Base-by-base conservation (phyloP, 2,329 filamentous ascomycete species). In the Neobulgaria alba region DNA sequence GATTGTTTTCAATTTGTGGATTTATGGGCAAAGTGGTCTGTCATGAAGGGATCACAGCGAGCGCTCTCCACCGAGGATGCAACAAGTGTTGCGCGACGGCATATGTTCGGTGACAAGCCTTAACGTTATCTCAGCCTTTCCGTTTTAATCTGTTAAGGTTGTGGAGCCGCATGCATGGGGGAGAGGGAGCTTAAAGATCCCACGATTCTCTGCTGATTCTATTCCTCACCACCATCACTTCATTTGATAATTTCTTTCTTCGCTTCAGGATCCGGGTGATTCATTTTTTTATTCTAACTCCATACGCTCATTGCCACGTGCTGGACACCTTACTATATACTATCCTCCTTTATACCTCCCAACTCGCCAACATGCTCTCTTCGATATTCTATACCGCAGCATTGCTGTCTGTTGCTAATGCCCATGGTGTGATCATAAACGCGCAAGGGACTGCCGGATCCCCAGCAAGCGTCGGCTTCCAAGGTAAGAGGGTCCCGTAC, bases 371-470 rank as follows among this genome's bases (percentile, higher is more conserved):
- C 19, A 67, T 67, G 63, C 53, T 56, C 52, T 63, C 60, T 34
- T 55, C 58, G 44, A 56, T 56, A 51, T 34, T 49, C 15, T 45
- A 40, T 33, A 42, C 45, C 60, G 36, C 50, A 64, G 40, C 61
- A 59, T 29, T 45, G 57, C 59, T 49, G 46, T 67, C 43, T 32
- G 41, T 68, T 12, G 58, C 56, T 38, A 57, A 58, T 17, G 66
- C 60, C 19, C 71, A 74, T 49, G 65, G 63, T 19, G 67, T 70
- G 21, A 67, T 74, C 44, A 55, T 72, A 32, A 59, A 54, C 16
- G 71, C 66, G 7, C 64, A 70, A 42, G 70, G 71, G 34, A 48
- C 62, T 8, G 20, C 57, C 0, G 67, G 66, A 2, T n/a, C n/a
- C n/a, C n/a, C n/a, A n/a, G 51, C 62, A 7, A 69, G 67, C 44